Evolutionary conservation across 306 rosid genomes (phyloP), one percentile per base, ranked within the genome.

Genomic region (Psophocarpus tetragonolobus): DNA sequence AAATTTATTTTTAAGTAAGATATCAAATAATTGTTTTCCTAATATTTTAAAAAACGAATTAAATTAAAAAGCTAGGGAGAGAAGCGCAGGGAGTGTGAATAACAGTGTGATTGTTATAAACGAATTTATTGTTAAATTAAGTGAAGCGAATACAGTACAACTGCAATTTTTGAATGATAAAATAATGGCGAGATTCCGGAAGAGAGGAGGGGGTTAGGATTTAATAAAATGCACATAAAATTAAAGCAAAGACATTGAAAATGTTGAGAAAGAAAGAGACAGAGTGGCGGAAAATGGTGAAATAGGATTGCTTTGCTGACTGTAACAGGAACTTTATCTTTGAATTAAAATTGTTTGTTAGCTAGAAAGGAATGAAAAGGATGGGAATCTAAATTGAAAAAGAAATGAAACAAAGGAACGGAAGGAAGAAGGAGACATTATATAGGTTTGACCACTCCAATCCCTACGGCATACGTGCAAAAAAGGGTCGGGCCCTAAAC

Each of bases 371-470:
- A 68, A 61, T 53, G 90, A 85, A 80, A 91, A 81, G 80, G 90
- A 85, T 84, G 73, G 86, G 92, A 91, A 86, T 91, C 94, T 80
- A 17, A 81, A 70, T 75, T 67, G 80, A 73, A 73, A 91, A 87
- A 73, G 80, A 84, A 79, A 81, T 42, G 84, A 14, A 18, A 18
- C 42, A 18, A 74, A 82, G 71, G 84, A 79, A 68, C 72, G 78
- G 86, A 79, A 68, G 71, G 78, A 85, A 39, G 62, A 47, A 70
- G 65, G 51, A 66, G 58, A 71, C 56, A 67, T 29, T 21, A 33
- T 21, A 33, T 32, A 29, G 74, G 85, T 88, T 88, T 92, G 97
- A 90, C 94, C 86, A 82, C 33, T 61, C 88, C 84, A 86, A 83
- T 86, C 76, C 80, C 83, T 78, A 75, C 63, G 81, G 67, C 65